A percentile compares a stretch with the other conserved stretches of the same genome.
These are phyloP conservation scores for Monosporascus sp. DNA, from an alignment of 2,329 filamentous ascomycete species.

Conservation along the genomic window DNA sequence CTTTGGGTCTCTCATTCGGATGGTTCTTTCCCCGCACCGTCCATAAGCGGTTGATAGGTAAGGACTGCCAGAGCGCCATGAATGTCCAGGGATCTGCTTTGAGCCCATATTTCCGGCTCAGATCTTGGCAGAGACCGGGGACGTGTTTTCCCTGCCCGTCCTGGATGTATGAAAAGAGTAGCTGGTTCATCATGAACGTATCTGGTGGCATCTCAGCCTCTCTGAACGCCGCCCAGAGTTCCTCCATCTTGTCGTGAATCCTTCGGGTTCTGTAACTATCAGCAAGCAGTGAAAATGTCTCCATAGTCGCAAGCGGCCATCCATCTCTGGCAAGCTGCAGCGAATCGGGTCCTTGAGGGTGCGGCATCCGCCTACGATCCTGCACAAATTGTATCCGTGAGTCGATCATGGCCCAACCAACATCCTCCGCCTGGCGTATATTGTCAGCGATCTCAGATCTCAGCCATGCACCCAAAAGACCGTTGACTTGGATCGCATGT, in stretches of 20 bases:
- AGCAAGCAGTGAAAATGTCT: slow-evolving; percentile 73
- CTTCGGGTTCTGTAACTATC: slow-evolving; percentile 64
- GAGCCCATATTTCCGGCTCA: slow-evolving; percentile 45
- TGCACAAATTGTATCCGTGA: slow-evolving; percentile 60
- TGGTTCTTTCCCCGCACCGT: slow-evolving; percentile 25
- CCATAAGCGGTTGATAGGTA: slow-evolving; percentile 45
- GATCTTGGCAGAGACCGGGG: slow-evolving; percentile 47
- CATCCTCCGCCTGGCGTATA: slow-evolving; percentile 56
- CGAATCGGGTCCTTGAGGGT: slow-evolving; percentile 20
- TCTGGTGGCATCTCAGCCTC: slow-evolving; percentile 62
- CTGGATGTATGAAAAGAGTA: slow-evolving; percentile 62
- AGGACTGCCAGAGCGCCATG: slow-evolving; percentile 59
- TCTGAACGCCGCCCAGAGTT: slow-evolving; percentile 58
- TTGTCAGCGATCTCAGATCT: slow-evolving; percentile 53
- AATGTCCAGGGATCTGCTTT: slow-evolving; percentile 65
- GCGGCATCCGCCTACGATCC: slow-evolving; percentile 31
- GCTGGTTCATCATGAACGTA: slow-evolving; percentile 73
- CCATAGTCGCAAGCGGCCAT: slow-evolving; percentile 59
- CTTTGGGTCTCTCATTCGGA: slow-evolving; percentile 25
- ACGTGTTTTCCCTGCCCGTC: slow-evolving; percentile 51
- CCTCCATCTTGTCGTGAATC: slow-evolving; percentile 51
- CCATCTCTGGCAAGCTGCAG: slow-evolving; percentile 27
- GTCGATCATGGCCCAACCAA: slow-evolving; percentile 74
- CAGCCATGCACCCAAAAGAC: slow-evolving; percentile 73
- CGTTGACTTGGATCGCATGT: slow-evolving; percentile 73